These are phyloP conservation scores for Boletus sp. DNA, from an alignment of 768 basidiomycete genomes.

Conservation along the genomic window DNA sequence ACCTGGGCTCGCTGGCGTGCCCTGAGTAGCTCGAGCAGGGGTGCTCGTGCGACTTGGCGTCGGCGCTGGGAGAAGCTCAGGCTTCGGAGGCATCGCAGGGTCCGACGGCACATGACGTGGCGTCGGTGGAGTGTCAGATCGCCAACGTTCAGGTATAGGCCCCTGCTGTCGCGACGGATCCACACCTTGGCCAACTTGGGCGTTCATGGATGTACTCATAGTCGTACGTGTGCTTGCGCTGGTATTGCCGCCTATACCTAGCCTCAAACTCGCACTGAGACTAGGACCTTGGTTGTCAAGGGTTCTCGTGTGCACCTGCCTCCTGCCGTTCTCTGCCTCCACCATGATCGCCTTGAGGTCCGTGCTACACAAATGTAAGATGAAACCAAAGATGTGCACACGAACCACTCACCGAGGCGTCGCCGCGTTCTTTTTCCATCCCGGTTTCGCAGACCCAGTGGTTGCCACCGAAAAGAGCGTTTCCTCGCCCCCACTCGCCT, in stretches of 20 bases:
- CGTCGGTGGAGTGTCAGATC: not conserved
- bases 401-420: slow-evolving; percentile 47
- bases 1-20: slow-evolving; percentile 22
- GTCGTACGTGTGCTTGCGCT: not conserved
- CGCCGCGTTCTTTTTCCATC: slow-evolving; percentile 48
- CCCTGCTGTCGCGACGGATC: not conserved
- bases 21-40: slow-evolving; percentile 17
- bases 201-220: not conserved
- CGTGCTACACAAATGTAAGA: slow-evolving; percentile 44
- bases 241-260: not conserved
- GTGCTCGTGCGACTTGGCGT: not conserved
- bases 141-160: slow-evolving; percentile 5
- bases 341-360: slow-evolving; percentile 89
- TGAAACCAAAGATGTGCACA: slow-evolving; percentile 13
- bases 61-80: not conserved
- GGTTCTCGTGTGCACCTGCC: not conserved
- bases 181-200: not conserved
- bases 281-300: slow-evolving; percentile 1
- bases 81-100: slow-evolving; percentile 5
- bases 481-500: slow-evolving; percentile 6
- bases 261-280: not conserved
- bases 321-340: slow-evolving; percentile 52
- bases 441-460: slow-evolving; percentile 24
- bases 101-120: slow-evolving; percentile 12
- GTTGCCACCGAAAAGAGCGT: not conserved